Evolutionary conservation across 495 filamentous ascomycete genomes (phyloP).

Genomic region (Aspergillus hancockii): DNA sequence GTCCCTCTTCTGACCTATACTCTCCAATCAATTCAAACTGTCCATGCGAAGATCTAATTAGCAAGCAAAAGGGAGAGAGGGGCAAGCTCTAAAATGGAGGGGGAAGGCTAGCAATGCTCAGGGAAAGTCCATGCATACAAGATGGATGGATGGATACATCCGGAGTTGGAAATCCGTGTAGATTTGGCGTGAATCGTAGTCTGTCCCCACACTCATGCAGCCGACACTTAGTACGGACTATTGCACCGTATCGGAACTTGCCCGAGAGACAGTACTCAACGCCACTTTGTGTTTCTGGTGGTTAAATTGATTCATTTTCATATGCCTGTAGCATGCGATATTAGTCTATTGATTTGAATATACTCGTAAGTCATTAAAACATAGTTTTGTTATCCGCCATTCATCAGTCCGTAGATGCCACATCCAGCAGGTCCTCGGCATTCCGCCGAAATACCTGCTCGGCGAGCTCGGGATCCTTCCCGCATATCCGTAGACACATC

Average conservation of each 20-base stretch:
- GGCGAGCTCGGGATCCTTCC: slow-evolving; percentile 34
- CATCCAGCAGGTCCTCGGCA: slow-evolving; percentile 43
- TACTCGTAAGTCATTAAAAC: slow-evolving; percentile 12
- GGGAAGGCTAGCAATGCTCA: too few relatives aligned
- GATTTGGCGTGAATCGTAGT: neutral
- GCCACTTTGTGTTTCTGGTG: neutral
- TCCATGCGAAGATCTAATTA: too few relatives aligned
- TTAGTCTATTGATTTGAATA: neutral
- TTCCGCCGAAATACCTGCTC: slow-evolving; percentile 48
- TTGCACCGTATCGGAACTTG: neutral
- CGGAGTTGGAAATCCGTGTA: too few relatives aligned
- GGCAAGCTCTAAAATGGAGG: too few relatives aligned
- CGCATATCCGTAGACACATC: slow-evolving; percentile 43
- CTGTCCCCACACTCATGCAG: neutral
- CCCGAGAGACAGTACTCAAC: neutral
- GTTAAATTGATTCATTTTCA: neutral
- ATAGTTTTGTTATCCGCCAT: neutral
- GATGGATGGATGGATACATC: too few relatives aligned
- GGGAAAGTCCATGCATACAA: too few relatives aligned
- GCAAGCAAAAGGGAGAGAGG: too few relatives aligned
- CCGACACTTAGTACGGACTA: neutral
- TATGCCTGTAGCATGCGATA: neutral
- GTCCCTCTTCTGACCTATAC: too few relatives aligned
- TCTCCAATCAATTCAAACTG: too few relatives aligned
- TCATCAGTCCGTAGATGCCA: neutral